A percentile compares a stretch with the other conserved stretches of the same genome.
Conservation (phyloP, 2,329 filamentous ascomycete genomes). For the Amesomyces nigricolor region DNA sequence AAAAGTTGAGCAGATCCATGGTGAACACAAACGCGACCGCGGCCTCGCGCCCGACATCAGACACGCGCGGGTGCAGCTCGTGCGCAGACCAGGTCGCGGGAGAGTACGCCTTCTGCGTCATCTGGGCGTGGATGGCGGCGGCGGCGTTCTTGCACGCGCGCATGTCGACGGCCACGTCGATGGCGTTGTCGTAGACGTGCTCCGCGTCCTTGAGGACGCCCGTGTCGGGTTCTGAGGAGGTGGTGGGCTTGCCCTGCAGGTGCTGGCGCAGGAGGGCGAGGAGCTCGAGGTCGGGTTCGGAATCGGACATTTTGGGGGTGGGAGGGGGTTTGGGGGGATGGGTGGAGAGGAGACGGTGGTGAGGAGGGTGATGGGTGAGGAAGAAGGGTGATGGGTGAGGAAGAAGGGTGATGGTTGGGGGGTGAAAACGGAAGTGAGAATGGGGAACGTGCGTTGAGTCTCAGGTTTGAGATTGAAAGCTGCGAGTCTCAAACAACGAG, state of each 20-base stretch:
- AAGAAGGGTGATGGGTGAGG: neutral
- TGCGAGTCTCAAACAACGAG: too few species aligned
- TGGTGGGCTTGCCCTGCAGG: slow-evolving; percentile 53
- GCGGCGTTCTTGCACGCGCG: slow-evolving; percentile 77
- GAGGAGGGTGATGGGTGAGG: neutral
- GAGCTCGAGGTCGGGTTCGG: slow-evolving; percentile 84
- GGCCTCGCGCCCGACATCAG: slow-evolving; percentile 65
- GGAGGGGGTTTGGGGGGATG: neutral
- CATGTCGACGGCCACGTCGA: slow-evolving; percentile 87
- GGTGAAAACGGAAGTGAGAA: neutral
- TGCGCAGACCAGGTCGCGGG: slow-evolving; percentile 82
- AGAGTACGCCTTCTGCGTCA: slow-evolving; percentile 79
- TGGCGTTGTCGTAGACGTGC: slow-evolving; percentile 84
- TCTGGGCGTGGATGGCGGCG: slow-evolving; percentile 68
- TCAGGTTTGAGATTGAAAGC: neutral
- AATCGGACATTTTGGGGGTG: slow-evolving; percentile 46
- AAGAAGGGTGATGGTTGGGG: neutral
- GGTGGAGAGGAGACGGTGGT: neutral
- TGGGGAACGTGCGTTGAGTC: slow-evolving; percentile 7
- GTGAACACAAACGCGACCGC: slow-evolving; percentile 92
- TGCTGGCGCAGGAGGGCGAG: slow-evolving; percentile 80
- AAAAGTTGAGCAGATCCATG: slow-evolving; percentile 96
- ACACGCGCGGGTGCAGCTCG: slow-evolving; percentile 66
- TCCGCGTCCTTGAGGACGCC: slow-evolving; percentile 78
- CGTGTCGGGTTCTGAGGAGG: slow-evolving; percentile 59